Base-by-base conservation (phyloP, 768 basidiomycete genomes). In the Agrocybe praecox region DNA sequence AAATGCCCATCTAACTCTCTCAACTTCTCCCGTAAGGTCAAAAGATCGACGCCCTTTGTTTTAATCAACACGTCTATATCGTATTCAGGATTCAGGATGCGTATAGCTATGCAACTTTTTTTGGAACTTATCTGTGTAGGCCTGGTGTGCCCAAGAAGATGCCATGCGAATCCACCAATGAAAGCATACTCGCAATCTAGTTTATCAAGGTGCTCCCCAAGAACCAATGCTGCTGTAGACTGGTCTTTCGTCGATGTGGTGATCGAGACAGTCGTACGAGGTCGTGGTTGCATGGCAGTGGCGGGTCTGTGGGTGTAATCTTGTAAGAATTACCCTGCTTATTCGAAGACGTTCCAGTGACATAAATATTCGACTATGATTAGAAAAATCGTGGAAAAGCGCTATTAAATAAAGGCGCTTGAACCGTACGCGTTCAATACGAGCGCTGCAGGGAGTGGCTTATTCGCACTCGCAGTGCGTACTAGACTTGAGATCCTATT, bases 1-100 rank as follows among this genome's bases (percentile, higher is more conserved):
- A 72, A 70, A 44, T 62, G 65, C 19, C 50, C 46, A 51, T 65
- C 59, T 17, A 62, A n/a, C 19, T 65, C 61, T 32, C 50, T 49
- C 12, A 72, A 43, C 42, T 62, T 55, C 51, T 62, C 46, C 22
- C 65, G 64, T 36, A 72, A 40, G 18, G 21, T 32, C 43, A 18
- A 17, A n/a, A 71, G 52, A 24, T 62, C 58, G 22, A 60, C 21
- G 33, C 42, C 46, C 15, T 59, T 55, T 4, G 58, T 59, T 49
- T 71, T 66, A 33, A 72, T 64, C 2, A 72, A 59, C 9, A 72
- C 61, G 50, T 71, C 70, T 57, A 71, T 70, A 61, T 71, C 70
- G 70, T 69, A 51, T n/a, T 62, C n/a, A n/a, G n/a, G n/a, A n/a
- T n/a, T n/a, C n/a, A n/a, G n/a, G n/a, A n/a, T n/a, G n/a, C n/a